These are phyloP conservation scores for Solanum pinnatisectum DNA, from an alignment of 257 asterid species.

Conservation along the genomic window DNA sequence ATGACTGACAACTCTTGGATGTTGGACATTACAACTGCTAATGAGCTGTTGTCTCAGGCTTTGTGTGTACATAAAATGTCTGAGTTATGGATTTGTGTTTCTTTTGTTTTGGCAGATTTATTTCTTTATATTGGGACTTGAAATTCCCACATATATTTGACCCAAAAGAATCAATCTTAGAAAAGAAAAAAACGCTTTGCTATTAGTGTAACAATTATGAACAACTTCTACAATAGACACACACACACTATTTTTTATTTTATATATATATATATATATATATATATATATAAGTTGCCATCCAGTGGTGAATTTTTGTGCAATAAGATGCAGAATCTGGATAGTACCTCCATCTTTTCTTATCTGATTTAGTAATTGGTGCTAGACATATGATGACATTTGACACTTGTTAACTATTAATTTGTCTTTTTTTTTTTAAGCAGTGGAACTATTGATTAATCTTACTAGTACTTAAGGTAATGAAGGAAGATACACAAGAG, in stretches of 20 bases:
- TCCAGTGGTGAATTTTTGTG: background rate
- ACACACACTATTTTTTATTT: background rate
- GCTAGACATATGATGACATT: background rate
- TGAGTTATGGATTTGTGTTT: background rate
- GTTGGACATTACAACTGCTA: background rate
- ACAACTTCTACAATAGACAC: background rate
- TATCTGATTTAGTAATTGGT: background rate
- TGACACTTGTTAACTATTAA: background rate
- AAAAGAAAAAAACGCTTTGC: background rate
- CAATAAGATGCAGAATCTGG: background rate
- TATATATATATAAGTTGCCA: background rate
- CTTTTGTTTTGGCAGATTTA: background rate
- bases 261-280: background rate
- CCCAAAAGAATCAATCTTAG: background rate
- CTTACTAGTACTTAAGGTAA: background rate
- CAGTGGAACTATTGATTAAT: background rate
- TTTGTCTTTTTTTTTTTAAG: background rate
- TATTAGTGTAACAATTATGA: background rate
- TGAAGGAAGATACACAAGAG: background rate
- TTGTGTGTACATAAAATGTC: background rate
- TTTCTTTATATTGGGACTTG: background rate
- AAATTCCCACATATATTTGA: background rate
- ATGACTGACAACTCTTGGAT: background rate
- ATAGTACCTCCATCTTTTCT: background rate
- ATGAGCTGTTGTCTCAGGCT: background rate